Conservation (phyloP, 257 asterid genomes). For the Solanum phureja region DNA sequence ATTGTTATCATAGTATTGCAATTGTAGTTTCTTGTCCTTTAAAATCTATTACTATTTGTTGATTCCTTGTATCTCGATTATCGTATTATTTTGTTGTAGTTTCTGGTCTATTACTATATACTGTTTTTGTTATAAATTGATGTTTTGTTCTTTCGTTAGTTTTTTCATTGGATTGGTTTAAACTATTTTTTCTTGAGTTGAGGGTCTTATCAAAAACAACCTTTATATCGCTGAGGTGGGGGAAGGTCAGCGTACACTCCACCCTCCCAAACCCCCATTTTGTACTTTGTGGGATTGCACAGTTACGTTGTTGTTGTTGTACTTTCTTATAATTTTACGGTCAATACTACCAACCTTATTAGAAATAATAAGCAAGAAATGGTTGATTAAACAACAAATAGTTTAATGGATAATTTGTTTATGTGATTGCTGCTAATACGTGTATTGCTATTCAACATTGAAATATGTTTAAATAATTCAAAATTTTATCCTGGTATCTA, state of each 20-base stretch:
- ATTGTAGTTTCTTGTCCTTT: too few relatives aligned
- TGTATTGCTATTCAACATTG: neutral
- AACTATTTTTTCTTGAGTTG: neutral
- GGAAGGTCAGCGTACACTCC: neutral
- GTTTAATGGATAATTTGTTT: neutral
- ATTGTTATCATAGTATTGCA: too few relatives aligned
- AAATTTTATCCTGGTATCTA: neutral
- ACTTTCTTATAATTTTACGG: neutral
- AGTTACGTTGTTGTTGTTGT: neutral
- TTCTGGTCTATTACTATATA: neutral
- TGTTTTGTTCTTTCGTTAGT: neutral
- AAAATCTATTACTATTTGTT: neutral
- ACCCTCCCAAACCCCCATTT: neutral
- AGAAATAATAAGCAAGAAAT: neutral
- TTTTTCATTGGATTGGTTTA: neutral
- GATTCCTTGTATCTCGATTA: neutral
- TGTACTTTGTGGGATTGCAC: neutral
- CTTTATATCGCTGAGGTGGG: neutral
- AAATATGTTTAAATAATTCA: neutral
- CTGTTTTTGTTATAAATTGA: too few relatives aligned
- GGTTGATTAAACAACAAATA: neutral
- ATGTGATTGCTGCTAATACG: neutral
- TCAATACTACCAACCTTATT: neutral
- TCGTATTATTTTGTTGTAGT: neutral
- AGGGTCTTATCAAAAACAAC: neutral